These are phyloP conservation scores for Tilletia caries DNA, from an alignment of 1,284 basidiomycete species.

Conservation along the genomic window DNA sequence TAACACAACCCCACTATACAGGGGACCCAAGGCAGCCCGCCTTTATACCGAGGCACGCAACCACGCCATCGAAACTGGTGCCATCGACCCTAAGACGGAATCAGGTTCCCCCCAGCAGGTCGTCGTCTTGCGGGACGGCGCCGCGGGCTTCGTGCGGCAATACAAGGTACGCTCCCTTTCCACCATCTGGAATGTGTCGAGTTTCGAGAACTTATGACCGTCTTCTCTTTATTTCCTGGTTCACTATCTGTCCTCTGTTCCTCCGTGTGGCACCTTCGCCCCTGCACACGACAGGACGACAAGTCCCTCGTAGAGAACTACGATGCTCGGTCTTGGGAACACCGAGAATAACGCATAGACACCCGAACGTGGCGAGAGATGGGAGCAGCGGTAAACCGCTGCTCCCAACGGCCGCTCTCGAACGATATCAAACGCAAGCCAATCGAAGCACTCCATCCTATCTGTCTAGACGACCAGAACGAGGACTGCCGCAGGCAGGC, in stretches of 20 bases:
- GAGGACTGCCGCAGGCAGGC: no score
- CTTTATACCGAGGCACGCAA: conserved; percentile 50
- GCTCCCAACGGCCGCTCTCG: no score
- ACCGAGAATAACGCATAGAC: conserved; percentile 20
- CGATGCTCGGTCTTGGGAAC: conserved; percentile 43
- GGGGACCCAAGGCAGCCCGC: conserved; percentile 54
- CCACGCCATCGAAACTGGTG: conserved; percentile 17
- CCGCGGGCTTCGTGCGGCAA: conserved; percentile 46
- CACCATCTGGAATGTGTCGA: no score
- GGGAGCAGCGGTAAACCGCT: no score
- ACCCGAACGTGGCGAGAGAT: no score
- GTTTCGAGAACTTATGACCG: background rate
- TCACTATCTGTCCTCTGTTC: background rate
- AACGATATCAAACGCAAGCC: no score
- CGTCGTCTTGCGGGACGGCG: conserved; percentile 52
- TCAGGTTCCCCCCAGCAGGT: conserved; percentile 37
- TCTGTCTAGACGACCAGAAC: no score
- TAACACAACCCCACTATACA: background rate
- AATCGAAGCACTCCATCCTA: no score
- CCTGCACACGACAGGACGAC: conserved; percentile 28
- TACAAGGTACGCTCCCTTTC: conserved; percentile 37
- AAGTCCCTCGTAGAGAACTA: conserved; percentile 47
- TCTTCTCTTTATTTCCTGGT: background rate
- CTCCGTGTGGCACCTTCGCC: background rate
- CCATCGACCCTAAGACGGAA: background rate